Percentiles rank a stretch among this genome's conserved stretches.
Conservation (phyloP, 1,284 basidiomycete genomes). For the Ceratorhiza oryzae-sativae region DNA sequence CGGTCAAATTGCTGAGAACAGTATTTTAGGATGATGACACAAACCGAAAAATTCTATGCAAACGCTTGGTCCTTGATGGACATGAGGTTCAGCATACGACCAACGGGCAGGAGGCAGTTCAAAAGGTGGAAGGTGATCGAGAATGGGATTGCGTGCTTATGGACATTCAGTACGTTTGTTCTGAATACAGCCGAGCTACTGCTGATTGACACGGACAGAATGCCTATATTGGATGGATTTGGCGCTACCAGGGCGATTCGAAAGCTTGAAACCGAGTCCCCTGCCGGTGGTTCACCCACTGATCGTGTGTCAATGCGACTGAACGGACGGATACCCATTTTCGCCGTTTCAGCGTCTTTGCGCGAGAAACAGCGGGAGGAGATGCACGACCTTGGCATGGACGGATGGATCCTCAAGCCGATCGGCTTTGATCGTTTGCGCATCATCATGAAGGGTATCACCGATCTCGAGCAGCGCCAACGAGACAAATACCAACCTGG, state of each 20-base stretch:
- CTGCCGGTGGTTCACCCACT: slow-evolving; percentile 27
- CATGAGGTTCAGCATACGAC: slow-evolving; percentile 72
- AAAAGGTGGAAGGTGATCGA: slow-evolving; percentile 65
- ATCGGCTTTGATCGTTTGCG: slow-evolving; percentile 78
- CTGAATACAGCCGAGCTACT: neutral
- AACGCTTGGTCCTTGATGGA: slow-evolving; percentile 71
- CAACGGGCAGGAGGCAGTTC: slow-evolving; percentile 80
- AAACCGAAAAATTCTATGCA: slow-evolving; percentile 76
- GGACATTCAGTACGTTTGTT: slow-evolving; percentile 75
- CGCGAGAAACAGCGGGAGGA: slow-evolving; percentile 67
- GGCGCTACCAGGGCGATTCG: slow-evolving; percentile 75
- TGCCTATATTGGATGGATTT: slow-evolving; percentile 84
- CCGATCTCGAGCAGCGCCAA: slow-evolving; percentile 60
- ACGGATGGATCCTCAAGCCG: slow-evolving; percentile 89
- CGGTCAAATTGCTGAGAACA: neutral
- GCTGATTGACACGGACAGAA: slow-evolving; percentile 55
- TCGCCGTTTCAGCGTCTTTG: slow-evolving; percentile 84
- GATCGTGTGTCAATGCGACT: slow-evolving; percentile 57
- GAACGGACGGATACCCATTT: slow-evolving; percentile 78
- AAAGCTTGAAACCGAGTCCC: slow-evolving; percentile 57
- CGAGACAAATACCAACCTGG: slow-evolving; percentile 66
- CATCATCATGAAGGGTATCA: slow-evolving; percentile 66
- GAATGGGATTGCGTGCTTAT: slow-evolving; percentile 80
- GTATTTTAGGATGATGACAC: slow-evolving; percentile 71
- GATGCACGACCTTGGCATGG: slow-evolving; percentile 69